Base-by-base conservation (phyloP, 2,329 filamentous ascomycete species). In the Botrytis squamosa region DNA sequence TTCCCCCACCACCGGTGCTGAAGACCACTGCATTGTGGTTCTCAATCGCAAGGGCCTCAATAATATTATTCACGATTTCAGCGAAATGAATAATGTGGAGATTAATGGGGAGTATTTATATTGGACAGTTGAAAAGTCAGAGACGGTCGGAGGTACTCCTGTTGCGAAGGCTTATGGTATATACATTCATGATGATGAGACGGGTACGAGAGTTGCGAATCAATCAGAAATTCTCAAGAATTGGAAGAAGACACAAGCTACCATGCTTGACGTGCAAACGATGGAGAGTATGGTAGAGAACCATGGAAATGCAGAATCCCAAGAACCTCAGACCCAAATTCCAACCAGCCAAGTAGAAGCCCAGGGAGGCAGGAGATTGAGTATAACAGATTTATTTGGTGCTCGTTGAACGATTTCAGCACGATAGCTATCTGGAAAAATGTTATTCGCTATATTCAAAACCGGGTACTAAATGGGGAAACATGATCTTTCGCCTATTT, bases 31-130 rank as follows among this genome's bases (percentile, higher is more conserved):
- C 83, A 88, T 93, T 25, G 92, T 94, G 78, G 86, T 95, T 10
- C 85, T 95, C 75, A 95, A 93, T 82, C 87, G 93, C 63, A 88
- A 90, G 59, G 89, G 90, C 0, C 83, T 94, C 69, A 87, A 92
- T 70, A 95, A 95, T 79, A 86, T 94, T 71, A 85, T 90, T 59
- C 84, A 93, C 20, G 88, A 90, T 74, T 84, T 94, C n/a, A 85
- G 85, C 18, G 84, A 86, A 25, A 86, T 90, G 49, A 84, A 83
- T 59, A 86, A 92, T 74, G 89, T 92, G 59, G 92, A 94, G 81
- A 84, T 92, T n/a, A 77, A 84, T 29, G 84, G 83, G 6, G 86
- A 88, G 76, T 85, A 90, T 59, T 82, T 90, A 87, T 88, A 69
- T 81, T 86, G 72, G 71, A 71, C 40, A 74, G 77, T 46, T 36